Percentiles rank a stretch among this genome's conserved stretches.
Evolutionary conservation across 1,139 yeast species (phyloP).

Genomic region (Scheffersomyces insectosa): DNA sequence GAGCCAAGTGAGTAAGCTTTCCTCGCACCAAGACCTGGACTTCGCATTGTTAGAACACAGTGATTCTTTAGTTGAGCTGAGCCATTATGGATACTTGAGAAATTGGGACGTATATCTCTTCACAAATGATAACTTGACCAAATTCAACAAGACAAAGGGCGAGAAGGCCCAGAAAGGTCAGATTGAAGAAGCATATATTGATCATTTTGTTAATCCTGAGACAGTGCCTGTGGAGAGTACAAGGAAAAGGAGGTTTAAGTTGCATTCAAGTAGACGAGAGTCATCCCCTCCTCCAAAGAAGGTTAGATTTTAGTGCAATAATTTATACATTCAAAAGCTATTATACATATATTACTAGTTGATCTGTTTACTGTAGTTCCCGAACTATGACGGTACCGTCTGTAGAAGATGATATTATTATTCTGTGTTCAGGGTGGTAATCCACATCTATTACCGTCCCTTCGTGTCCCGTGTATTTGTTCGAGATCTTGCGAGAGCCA

Average conservation of each 20-base stretch:
- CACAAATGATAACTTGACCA: constrained; percentile 40
- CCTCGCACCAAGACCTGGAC: constrained; percentile 12
- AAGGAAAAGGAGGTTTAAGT: background rate
- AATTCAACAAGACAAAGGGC: constrained; percentile 28
- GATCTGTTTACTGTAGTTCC: constrained; percentile 16
- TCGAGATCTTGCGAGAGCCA: constrained; percentile 45
- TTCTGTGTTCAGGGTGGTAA: constrained; percentile 38
- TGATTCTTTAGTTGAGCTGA: constrained; percentile 8
- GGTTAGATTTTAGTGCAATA: constrained; percentile 21
- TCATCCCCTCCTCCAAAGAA: constrained; percentile 13
- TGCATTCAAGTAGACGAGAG: too few species aligned
- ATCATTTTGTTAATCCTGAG: constrained; percentile 15
- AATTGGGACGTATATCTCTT: constrained; percentile 50
- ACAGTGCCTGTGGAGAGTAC: constrained; percentile 10
- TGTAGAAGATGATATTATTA: constrained; percentile 46
- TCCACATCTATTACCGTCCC: constrained; percentile 65
- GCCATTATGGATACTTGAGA: constrained; percentile 11
- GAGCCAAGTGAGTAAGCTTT: constrained; percentile 5
- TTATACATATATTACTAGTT: background rate
- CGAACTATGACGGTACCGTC: constrained; percentile 54
- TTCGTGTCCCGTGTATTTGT: constrained; percentile 58
- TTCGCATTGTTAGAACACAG: constrained; percentile 26
- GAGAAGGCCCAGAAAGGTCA: constrained; percentile 22
- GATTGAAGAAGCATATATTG: constrained; percentile 24
- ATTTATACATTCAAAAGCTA: background rate